Percentiles rank a stretch among this genome's conserved stretches.
Conservation (phyloP, 345 rosid species). For the Excoecaria agallocha region DNA sequence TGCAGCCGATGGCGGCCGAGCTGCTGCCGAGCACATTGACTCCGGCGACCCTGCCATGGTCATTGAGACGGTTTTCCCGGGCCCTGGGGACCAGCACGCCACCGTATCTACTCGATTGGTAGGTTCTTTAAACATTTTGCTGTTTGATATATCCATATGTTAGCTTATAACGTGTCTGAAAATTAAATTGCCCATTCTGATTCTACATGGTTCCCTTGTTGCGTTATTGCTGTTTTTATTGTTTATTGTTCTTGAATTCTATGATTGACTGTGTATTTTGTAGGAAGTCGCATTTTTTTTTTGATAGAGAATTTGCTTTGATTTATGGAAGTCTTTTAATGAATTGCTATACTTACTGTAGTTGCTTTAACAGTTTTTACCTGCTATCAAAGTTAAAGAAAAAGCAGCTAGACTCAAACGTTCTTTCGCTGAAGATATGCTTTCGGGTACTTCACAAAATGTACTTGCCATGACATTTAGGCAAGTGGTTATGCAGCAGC, state of each 20-base stretch:
- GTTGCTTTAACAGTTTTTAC: conserved; percentile 59
- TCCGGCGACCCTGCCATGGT: conserved; percentile 69
- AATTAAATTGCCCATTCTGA: no score
- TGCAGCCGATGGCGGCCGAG: conserved; percentile 86
- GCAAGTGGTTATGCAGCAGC: conserved; percentile 73
- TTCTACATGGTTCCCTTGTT: background rate
- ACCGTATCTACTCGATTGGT: conserved; percentile 82
- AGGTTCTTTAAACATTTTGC: conserved; percentile 4
- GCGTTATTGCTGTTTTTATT: background rate
- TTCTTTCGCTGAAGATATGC: conserved; percentile 45
- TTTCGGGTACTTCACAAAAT: conserved; percentile 38
- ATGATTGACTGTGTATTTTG: background rate
- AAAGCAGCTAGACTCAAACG: conserved; percentile 54
- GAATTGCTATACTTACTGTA: background rate
- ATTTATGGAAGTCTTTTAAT: background rate
- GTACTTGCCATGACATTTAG: conserved; percentile 89
- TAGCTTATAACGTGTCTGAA: no score
- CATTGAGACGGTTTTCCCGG: conserved; percentile 80
- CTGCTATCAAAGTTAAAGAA: conserved; percentile 70
- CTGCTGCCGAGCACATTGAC: conserved; percentile 66
- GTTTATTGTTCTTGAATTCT: background rate
- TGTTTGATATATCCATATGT: no score
- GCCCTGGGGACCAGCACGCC: conserved; percentile 48
- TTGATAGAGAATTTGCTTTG: background rate
- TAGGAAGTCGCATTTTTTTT: background rate